These are phyloP conservation scores for Nemania serpens DNA, from an alignment of 2,329 filamentous ascomycete species.

Conservation along the genomic window DNA sequence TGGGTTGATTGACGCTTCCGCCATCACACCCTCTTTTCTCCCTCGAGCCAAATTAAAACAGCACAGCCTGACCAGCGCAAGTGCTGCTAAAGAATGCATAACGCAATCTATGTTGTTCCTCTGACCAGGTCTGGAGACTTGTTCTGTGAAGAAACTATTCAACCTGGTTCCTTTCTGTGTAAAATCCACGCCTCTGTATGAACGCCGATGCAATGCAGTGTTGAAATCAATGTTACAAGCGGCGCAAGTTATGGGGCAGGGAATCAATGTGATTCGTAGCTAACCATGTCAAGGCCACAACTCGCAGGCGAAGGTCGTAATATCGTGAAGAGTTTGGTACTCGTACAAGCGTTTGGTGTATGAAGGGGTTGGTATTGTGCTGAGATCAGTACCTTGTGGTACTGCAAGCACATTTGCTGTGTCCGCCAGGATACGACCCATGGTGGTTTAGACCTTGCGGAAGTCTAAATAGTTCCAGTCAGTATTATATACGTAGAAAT, in stretches of 20 bases:
- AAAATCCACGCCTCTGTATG: conserved; percentile 38
- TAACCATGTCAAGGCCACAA: conserved; percentile 23
- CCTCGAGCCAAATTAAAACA: conserved; percentile 43
- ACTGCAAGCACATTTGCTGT: neutral
- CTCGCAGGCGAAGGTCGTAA: conserved; percentile 36
- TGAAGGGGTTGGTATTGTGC: conserved; percentile 1
- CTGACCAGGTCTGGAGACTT: conserved; percentile 37
- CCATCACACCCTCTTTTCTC: conserved; percentile 11
- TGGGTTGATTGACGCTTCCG: conserved; percentile 14
- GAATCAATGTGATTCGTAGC: neutral
- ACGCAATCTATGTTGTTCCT: conserved; percentile 41
- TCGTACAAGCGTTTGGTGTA: conserved; percentile 34
- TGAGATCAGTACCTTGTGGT: conserved; percentile 4
- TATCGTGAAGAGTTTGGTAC: conserved; percentile 36
- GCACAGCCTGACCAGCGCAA: conserved; percentile 48
- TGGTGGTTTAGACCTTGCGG: conserved; percentile 57
- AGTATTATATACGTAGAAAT: neutral
- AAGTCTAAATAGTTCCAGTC: conserved; percentile 49
- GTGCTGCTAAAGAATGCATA: conserved; percentile 45
- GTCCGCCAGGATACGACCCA: neutral
- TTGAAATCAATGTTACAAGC: conserved; percentile 41
- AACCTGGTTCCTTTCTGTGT: conserved; percentile 34
- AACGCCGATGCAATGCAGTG: conserved; percentile 66
- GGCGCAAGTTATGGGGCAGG: conserved; percentile 13
- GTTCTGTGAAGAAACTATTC: conserved; percentile 39